Evolutionary conservation across 176 grass and related monocot genomes (phyloP), one percentile per base, ranked within the genome.

Genomic region (Aegilops speltoides): DNA sequence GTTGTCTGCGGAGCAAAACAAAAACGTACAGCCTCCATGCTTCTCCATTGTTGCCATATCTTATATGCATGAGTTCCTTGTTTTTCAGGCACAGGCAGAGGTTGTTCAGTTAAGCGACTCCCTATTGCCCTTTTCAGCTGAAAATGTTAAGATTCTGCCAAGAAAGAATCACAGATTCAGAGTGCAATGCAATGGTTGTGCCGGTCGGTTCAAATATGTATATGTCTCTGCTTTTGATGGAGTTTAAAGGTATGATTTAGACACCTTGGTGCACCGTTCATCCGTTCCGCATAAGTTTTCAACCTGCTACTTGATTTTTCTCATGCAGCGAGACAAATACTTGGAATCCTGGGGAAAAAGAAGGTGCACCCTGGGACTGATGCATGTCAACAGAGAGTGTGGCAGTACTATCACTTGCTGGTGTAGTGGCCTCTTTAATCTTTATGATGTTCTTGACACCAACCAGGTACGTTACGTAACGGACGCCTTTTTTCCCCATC

Each of bases 361-460:
- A 68, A 20, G 73, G 68, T n/a, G 85, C 66, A 75, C 76, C 73
- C 84, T 74, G 89, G 64, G 52, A 36, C 75, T 64, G 74, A 9
- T 74, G 79, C 81, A 16, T 84, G 25, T 80, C 76, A 62, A 77
- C 78, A 77, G 20, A 62, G 15, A 80, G 19, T 31, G 69, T 85
- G 82, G 56, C 48, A 68, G 68, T 40, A 20, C 43, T 50, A 22
- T 45, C 46, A 59, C 19, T 36, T 22, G 54, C 19, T 59, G 28
- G 13, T 52, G n/a, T 76, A 23, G 78, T 76, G 73, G 73, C 28
- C 73, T 64, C 79, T 82, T 69, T 61, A 90, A 41, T 63, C 78
- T 82, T 69, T 62, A 90, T 72, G 63, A 76, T 82, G 83, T 81
- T 90, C 46, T 77, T 82, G 83, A 12, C 79, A 90, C 72, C 83